Evolutionary conservation across 768 basidiomycete genomes (phyloP), one percentile per base, ranked within the genome.

Genomic region (Tremella yokohamensis): DNA sequence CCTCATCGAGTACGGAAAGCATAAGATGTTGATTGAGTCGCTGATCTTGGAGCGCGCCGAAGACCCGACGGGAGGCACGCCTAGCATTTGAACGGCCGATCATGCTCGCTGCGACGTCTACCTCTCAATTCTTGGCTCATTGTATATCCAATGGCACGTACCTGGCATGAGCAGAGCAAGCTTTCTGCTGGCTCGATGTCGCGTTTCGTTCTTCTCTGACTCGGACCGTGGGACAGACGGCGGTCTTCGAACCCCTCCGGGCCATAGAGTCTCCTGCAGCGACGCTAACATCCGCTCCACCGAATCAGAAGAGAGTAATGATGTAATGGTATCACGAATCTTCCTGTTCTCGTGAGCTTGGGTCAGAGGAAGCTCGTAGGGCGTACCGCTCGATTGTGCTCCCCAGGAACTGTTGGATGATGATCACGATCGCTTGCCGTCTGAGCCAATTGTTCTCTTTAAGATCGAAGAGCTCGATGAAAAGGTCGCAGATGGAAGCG

Each of bases 401-500:
- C 11, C 93, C 94, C 2, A 99, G 81, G 2, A 98, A 85, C 72
- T 98, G 94, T 73, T 98, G 96, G 51, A 98, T 78, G 58, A 98
- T 92, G 52, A 98, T 90, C 13, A 98, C 88, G 65, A 96, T 90
- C 1, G 96, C 93, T 73, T 98, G 96, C 18, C 90, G 81, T 52
- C 94, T 82, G 24, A 98, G 80, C 96, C 96, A 99, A 66, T 94
- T 96, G 69, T 93, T 92, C 81, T 90, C 91, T 78, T 96, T 86
- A 16, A 98, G 83, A 75, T 96, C 93, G 66, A 99, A 98, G 9
- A 97, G 82, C 12, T 93, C 90, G 53, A 98, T 81, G 47, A 97
- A 81, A 24, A 99, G 79, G 69, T 99, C 93, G 67, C 91, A 94
- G 39, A 98, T 96, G 0, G 96, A 93, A 0, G 87, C 85, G 1